These are phyloP conservation scores for Suhomyces ambrosiae DNA, from an alignment of 1,139 yeast genomes.

Conservation along the genomic window DNA sequence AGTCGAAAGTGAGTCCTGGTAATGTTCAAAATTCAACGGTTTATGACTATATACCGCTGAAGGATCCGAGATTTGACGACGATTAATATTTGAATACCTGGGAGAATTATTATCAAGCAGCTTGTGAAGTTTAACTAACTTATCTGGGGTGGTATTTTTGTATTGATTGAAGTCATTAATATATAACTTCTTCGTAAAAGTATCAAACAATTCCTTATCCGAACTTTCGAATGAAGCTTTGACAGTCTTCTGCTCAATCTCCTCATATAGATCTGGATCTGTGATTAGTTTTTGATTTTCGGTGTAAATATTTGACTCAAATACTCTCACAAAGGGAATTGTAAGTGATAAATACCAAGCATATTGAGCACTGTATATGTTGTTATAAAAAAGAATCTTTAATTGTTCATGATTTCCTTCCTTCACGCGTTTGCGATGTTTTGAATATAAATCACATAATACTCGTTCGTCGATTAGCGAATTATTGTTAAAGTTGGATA, in stretches of 20 bases:
- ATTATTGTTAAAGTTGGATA: constrained; percentile 38
- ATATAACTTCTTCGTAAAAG: constrained; percentile 29
- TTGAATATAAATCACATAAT: constrained; percentile 26
- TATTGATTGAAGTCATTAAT: constrained; percentile 32
- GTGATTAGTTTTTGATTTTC: constrained; percentile 28
- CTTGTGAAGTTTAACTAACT: constrained; percentile 34
- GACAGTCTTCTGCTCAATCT: constrained; percentile 16
- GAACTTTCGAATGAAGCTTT: constrained; percentile 26
- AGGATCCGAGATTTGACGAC: constrained; percentile 22
- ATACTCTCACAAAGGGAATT: constrained; percentile 39
- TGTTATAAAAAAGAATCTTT: constrained; percentile 40
- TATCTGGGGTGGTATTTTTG: constrained; percentile 27
- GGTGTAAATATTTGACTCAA: constrained; percentile 36
- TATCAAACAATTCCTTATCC: constrained; percentile 29
- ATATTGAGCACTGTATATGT: constrained; percentile 38
- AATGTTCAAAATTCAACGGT: constrained; percentile 44
- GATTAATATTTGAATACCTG: constrained; percentile 18
- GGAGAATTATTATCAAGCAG: constrained; percentile 26
- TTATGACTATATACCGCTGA: constrained; percentile 26
- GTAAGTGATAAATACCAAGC: constrained; percentile 44
- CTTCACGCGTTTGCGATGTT: constrained; percentile 20
- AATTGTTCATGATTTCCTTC: constrained; percentile 15
- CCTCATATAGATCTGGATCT: constrained; percentile 12
- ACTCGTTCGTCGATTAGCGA: constrained; percentile 32
- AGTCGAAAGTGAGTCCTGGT: constrained; percentile 30